Conservation (phyloP, 148 eudicot species). For the Dianthus caryophyllus region DNA sequence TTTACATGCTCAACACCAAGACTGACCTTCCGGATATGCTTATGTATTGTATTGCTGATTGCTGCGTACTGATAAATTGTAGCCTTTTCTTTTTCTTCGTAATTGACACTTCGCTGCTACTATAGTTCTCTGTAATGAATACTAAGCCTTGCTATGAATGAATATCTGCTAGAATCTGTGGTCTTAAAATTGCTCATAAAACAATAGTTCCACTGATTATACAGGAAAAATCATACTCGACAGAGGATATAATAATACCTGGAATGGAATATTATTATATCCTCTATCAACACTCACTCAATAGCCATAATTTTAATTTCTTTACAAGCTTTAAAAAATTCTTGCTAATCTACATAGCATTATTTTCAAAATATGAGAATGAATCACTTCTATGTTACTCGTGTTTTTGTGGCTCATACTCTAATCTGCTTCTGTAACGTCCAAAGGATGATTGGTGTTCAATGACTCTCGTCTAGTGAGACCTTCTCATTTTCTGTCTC, state of each 20-base stretch:
- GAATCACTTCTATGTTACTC: background rate
- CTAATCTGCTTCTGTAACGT: background rate
- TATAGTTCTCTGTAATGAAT: background rate
- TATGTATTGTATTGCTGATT: background rate
- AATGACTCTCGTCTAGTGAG: conserved; percentile 20
- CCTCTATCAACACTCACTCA: conserved; percentile 1
- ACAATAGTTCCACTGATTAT: background rate
- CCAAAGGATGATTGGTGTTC: background rate
- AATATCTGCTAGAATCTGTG: background rate
- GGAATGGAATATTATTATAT: conserved; percentile 1
- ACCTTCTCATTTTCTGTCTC: conserved; percentile 24
- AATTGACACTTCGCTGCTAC: background rate
- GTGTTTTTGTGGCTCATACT: background rate
- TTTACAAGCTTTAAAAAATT: conserved; percentile 6
- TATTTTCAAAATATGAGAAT: conserved; percentile 5
- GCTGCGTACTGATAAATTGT: background rate
- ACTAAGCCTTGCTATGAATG: background rate
- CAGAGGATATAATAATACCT: conserved; percentile 3
- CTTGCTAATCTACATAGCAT: conserved; percentile 10
- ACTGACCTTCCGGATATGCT: background rate
- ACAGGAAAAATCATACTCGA: background rate
- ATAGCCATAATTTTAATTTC: background rate
- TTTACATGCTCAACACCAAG: background rate
- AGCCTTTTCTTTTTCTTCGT: background rate
- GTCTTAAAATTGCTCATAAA: background rate